Evolutionary conservation across 306 rosid species (phyloP), one percentile per base, ranked within the genome.

Genomic region (Malus asiatica): DNA sequence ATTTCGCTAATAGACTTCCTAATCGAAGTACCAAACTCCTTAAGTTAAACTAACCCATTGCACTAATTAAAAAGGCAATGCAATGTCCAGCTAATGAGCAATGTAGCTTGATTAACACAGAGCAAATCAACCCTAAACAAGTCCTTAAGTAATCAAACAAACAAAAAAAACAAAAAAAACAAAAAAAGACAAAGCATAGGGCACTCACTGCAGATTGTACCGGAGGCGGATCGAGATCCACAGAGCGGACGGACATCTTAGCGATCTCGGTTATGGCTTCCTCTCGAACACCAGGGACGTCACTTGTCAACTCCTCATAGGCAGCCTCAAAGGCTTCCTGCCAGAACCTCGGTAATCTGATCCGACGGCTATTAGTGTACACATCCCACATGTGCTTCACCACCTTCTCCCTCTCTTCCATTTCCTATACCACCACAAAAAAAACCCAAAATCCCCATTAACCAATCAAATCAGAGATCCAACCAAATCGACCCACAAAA

Each of bases 361-460:
- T 87, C 92, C 98, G 90, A 52, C 89, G 98, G 80, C 92, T 89
- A 70, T 96, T 92, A 4, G 97, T 93, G 83, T 93, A 96, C 57
- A 96, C 91, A 66, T 90, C 96, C 98, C 99, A 96, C 99, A 96
- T 96, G 83, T 96, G 99, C 70, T 87, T 85, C 86, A 92, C 99
- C 83, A 89, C 92, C 79, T 89, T 96, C 91, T 96, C 99, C 82
- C 99, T 90, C 92, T 93, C 98, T 85, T 96, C 98, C 99, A 96
- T 92, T 82, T 92, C 99, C 99, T 96, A 32, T 61, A 69, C 71
- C 55, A 51, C 8, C 55, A n/a, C 23, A 51, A 77, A 19, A 77
- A 19, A 13, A 30, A 8, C 53, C 42, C 33, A 42, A 64, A 66
- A 57, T 57, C 52, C 46, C 59, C 42, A 59, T 57, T n/a, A 68